Base-by-base conservation (phyloP, 106 monocot species). In the Narthecium ossifragum region DNA sequence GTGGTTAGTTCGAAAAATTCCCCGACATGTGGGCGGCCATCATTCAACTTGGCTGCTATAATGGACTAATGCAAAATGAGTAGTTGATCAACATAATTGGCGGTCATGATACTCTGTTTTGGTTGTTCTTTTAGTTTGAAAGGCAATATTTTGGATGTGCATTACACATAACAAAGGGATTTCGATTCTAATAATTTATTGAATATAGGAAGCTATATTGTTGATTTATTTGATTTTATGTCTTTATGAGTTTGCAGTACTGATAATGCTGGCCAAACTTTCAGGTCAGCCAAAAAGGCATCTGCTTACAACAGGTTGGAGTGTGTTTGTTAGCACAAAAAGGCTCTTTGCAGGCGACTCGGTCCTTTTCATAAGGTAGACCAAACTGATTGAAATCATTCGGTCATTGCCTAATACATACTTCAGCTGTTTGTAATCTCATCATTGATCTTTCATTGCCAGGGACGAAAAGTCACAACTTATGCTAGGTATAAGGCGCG, bases 201-300 rank as follows among this genome's bases (percentile, higher is more conserved):
- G n/a, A n/a, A n/a, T n/a, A n/a, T n/a, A n/a, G n/a, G n/a, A n/a
- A n/a, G n/a, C n/a, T n/a, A n/a, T n/a, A n/a, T n/a, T n/a, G n/a
- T n/a, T n/a, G n/a, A n/a, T n/a, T n/a, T n/a, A n/a, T n/a, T n/a
- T 38, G 36, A 13, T 28, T 31, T 6, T n/a, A 20, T 47, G 14
- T 49, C 12, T 15, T 24, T 8, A 3, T 26, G 17, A 26, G 46
- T 55, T 39, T 14, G 32, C 41, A 24, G 24, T 46, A 8, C 1
- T 23, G 47, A 26, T 30, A 31, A 47, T 34, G n/a, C n/a, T 34
- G 53, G 22, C 22, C 12, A 46, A 54, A 61, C 36, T 51, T 72
- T 31, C 67, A 92, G 92, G 92, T 71, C 92, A 92, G 70, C 92
- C 92, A 21, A 92, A 92, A 34, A 78, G 92, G 50, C 92, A 92